Evolutionary conservation across 495 filamentous ascomycete species (phyloP).

Genomic region (Chaetomium tenue): DNA sequence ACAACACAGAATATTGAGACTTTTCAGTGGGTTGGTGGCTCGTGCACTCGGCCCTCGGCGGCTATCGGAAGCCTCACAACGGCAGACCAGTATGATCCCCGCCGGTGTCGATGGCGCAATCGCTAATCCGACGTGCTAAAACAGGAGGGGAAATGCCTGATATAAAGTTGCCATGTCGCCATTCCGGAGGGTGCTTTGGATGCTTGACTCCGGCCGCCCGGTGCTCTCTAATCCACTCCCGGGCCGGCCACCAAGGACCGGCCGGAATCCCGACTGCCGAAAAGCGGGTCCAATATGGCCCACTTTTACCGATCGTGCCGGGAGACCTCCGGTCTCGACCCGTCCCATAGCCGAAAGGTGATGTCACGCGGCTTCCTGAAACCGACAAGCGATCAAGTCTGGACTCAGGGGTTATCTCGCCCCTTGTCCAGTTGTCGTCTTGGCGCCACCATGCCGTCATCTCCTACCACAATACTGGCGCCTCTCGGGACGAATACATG

Average conservation of each 20-base stretch:
- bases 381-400: not conserved
- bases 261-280: slow-evolving; percentile 21
- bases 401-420: not conserved
- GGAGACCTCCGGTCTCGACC: slow-evolving; percentile 13
- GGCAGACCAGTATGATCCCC: not conserved
- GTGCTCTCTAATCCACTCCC: not conserved
- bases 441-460: slow-evolving; percentile 11
- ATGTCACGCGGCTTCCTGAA: slow-evolving; percentile 12
- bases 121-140: not conserved
- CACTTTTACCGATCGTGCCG: slow-evolving; percentile 27
- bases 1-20: too few relatives aligned
- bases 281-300: not conserved
- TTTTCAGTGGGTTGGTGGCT: slow-evolving; percentile 1
- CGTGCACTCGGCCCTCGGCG: slow-evolving; percentile 26
- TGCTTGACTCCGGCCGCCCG: not conserved
- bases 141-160: not conserved
- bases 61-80: slow-evolving; percentile 20
- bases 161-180: not conserved
- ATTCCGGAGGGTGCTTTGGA: not conserved
- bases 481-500: not conserved
- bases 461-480: not conserved
- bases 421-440: not conserved
- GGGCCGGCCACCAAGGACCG: not conserved
- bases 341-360: slow-evolving; percentile 18
- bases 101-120: not conserved